These are phyloP conservation scores for Oxyria digyna DNA, from an alignment of 148 eudicot species.

Conservation along the genomic window DNA sequence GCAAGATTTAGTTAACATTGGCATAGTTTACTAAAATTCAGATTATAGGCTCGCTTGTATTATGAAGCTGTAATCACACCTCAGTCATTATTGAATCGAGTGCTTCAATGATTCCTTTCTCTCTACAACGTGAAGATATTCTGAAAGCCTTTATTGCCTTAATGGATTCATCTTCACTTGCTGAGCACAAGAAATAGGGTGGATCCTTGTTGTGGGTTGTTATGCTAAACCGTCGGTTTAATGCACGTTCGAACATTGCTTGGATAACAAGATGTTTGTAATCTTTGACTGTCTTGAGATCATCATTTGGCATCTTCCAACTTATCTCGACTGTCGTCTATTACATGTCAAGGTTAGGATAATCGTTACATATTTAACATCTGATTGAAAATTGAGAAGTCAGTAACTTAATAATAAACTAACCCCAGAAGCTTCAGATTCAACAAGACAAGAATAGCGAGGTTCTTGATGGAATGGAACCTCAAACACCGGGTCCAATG, in stretches of 20 bases:
- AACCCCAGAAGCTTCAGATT: conserved; percentile 2
- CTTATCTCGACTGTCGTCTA: not conserved
- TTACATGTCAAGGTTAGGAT: not conserved
- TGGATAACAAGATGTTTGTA: not conserved
- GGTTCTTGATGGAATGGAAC: conserved; percentile 2
- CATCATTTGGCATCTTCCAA: conserved; percentile 1
- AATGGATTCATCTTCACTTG: not conserved
- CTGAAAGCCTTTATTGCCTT: not conserved
- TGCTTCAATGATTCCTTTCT: conserved; percentile 1
- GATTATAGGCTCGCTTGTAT: not conserved
- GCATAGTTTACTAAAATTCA: not conserved
- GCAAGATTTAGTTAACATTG: not conserved
- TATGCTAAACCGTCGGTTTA: not conserved
- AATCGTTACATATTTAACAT: too few species aligned
- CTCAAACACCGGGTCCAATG: not conserved
- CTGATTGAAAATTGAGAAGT: too few species aligned
- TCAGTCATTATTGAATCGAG: not conserved
- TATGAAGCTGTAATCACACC: too few species aligned
- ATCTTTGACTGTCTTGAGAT: conserved; percentile 6
- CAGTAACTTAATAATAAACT: too few species aligned
- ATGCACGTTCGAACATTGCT: not conserved
- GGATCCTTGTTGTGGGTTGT: conserved; percentile 1
- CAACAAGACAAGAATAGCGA: not conserved
- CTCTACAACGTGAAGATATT: not conserved
- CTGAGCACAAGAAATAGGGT: not conserved